A percentile compares a stretch with the other conserved stretches of the same genome.
Evolutionary conservation across 169 alveolate genomes (phyloP).

Genomic region (Eimeria tenella): DNA sequence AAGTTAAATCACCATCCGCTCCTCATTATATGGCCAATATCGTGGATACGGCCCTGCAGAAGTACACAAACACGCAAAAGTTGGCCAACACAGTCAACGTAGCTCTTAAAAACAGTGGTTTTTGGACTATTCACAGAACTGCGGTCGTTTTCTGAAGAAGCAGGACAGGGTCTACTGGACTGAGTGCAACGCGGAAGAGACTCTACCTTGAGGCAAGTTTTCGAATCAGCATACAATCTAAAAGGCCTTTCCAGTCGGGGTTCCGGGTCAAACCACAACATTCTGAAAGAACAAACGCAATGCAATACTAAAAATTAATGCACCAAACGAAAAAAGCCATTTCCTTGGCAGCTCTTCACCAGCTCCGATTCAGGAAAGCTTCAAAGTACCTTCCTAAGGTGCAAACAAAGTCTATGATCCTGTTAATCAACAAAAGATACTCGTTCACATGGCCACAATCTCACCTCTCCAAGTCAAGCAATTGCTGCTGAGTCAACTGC

Average conservation of each 20-base stretch:
- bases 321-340: too few relatives aligned
- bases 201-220: slow-evolving; percentile 78
- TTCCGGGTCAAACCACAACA: slow-evolving; percentile 83
- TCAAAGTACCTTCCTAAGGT: too few relatives aligned
- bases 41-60: slow-evolving; percentile 72
- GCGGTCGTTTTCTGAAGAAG: too few relatives aligned
- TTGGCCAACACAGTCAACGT: not conserved
- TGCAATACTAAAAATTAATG: not conserved
- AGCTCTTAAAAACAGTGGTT: not conserved
- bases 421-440: too few relatives aligned
- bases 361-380: not conserved
- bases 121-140: too few relatives aligned
- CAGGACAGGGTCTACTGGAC: too few relatives aligned
- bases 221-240: slow-evolving; percentile 80
- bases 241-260: slow-evolving; percentile 80
- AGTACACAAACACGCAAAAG: not conserved
- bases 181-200: not conserved
- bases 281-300: slow-evolving; percentile 43
- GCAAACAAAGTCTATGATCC: too few relatives aligned
- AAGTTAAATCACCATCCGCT: slow-evolving; percentile 72
- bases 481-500: slow-evolving; percentile 55
- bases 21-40: slow-evolving; percentile 76
- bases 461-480: slow-evolving; percentile 67
- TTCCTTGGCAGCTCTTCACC: not conserved
- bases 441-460: not conserved